Conservation (phyloP, 179 eudicot species). For the Camellia oleifera region DNA sequence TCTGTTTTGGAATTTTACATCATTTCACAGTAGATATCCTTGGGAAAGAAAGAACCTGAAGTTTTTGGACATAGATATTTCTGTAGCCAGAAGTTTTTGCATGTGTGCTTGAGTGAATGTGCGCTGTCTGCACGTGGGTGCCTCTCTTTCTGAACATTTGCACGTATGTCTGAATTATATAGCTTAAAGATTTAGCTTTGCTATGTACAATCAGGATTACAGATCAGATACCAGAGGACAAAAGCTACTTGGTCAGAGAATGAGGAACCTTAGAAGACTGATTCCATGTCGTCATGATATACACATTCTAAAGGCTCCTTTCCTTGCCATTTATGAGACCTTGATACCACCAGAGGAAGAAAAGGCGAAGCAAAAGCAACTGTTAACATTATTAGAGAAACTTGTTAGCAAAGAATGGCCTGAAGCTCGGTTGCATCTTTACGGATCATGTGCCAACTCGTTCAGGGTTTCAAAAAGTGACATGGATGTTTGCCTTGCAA, state of each 20-base stretch:
- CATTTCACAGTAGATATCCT: not conserved
- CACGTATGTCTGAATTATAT: not conserved
- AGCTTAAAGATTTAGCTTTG: conserved; percentile 17
- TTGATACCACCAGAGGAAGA: conserved; percentile 85
- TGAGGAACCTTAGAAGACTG: conserved; percentile 54
- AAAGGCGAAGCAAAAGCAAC: conserved; percentile 74
- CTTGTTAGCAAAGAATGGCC: conserved; percentile 91
- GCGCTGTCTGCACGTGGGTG: not conserved
- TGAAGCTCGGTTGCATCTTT: conserved; percentile 65
- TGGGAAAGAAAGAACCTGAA: not conserved
- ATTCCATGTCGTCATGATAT: conserved; percentile 68
- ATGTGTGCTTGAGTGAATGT: too few relatives aligned
- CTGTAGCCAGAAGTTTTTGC: not conserved
- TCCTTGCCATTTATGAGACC: conserved; percentile 67
- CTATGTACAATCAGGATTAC: conserved; percentile 61
- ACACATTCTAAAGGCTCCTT: conserved; percentile 44
- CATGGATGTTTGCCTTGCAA: conserved; percentile 86
- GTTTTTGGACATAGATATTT: not conserved
- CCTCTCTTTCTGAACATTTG: not conserved
- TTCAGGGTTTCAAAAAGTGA: conserved; percentile 93
- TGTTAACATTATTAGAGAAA: conserved; percentile 66
- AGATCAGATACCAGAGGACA: conserved; percentile 86
- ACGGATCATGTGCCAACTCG: conserved; percentile 98
- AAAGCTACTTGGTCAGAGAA: conserved; percentile 59
- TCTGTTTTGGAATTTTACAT: conserved; percentile 3